A percentile compares a stretch with the other conserved stretches of the same genome.
phyloP scores from a whole-genome alignment of 495 filamentous ascomycete species.

The Hypoxylon lienhwacheense region DNA sequence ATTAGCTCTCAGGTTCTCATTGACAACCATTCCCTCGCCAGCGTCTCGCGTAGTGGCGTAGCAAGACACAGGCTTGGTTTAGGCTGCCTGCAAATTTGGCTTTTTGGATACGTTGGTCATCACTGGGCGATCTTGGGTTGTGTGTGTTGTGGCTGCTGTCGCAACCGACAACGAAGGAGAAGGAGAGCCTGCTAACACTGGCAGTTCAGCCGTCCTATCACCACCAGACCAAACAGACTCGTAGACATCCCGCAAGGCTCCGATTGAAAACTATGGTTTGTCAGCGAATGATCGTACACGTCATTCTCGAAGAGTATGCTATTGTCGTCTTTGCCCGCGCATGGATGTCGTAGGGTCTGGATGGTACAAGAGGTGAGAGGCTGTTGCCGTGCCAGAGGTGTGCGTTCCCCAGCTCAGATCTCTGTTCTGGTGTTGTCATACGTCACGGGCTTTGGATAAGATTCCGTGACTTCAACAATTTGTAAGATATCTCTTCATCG shows the following conservation, averaged over 20 bases:
- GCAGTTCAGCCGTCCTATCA: conserved; percentile 1
- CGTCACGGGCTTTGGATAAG: conserved; percentile 9
- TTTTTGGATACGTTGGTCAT: conserved; percentile 63
- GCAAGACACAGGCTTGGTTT: conserved; percentile 19
- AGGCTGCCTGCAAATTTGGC: conserved; percentile 65
- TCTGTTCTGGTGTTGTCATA: conserved; percentile 48
- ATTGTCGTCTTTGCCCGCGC: conserved; percentile 39
- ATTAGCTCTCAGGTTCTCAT: conserved; percentile 66
- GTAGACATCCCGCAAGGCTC: conserved; percentile 42
- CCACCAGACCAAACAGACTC: conserved; percentile 13
- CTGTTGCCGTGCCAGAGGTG: conserved; percentile 25
- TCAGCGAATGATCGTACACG: conserved; percentile 43
- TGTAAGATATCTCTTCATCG: conserved; percentile 32
- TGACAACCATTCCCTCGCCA: conserved; percentile 47
- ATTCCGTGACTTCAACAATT: conserved; percentile 29
- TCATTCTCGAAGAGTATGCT: conserved; percentile 27
- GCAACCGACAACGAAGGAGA: conserved; percentile 24
- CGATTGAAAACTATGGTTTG: conserved; percentile 63
- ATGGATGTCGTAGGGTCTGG: conserved; percentile 6
- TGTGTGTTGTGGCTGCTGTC: conserved; percentile 16
- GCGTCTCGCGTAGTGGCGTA: conserved; percentile 16
- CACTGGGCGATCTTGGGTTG: conserved; percentile 49
- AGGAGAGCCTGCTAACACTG: conserved; percentile 19
- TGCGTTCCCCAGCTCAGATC: conserved; percentile 45
- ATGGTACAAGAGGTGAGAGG: conserved; percentile 26